A percentile compares a stretch with the other conserved stretches of the same genome.
Conservation (phyloP, 75 land plant species). For the Isoetes taiwanensis region DNA sequence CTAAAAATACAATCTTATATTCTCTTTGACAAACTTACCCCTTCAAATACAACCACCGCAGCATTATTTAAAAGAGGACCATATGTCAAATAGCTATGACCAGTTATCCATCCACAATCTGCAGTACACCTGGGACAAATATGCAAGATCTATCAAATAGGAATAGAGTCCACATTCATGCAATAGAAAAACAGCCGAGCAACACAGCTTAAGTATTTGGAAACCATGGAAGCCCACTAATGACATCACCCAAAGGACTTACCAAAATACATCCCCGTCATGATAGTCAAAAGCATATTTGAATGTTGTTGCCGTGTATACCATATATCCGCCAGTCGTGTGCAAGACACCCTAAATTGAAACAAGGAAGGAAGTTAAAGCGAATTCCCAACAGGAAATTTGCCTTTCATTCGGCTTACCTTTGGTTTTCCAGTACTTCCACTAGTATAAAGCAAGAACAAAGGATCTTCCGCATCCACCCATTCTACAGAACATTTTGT, state of each 20-base stretch:
- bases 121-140: conserved; percentile 79
- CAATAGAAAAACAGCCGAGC: not conserved
- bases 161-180: no score
- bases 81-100: conserved; percentile 95
- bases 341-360: conserved; percentile 73
- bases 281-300: conserved; percentile 97
- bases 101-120: conserved; percentile 99
- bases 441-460: conserved; percentile 91
- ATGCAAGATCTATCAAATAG: no score
- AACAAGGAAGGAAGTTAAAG: not conserved
- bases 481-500: conserved; percentile 69
- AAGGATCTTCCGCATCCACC: conserved; percentile 97
- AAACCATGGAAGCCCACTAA: not conserved
- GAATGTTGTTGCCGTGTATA: conserved; percentile 88
- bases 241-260: not conserved
- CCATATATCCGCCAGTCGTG: conserved; percentile 96
- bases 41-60: conserved; percentile 64
- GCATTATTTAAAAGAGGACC: conserved; percentile 93
- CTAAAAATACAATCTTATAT: not conserved
- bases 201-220: not conserved
- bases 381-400: no score
- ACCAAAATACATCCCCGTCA: conserved; percentile 80
- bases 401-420: conserved; percentile 23
- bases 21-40: conserved; percentile 35
- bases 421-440: conserved; percentile 99